A percentile compares a stretch with the other conserved stretches of the same genome.
phyloP scores from a whole-genome alignment of 768 basidiomycete genomes.

The Sutorius australiensis region DNA sequence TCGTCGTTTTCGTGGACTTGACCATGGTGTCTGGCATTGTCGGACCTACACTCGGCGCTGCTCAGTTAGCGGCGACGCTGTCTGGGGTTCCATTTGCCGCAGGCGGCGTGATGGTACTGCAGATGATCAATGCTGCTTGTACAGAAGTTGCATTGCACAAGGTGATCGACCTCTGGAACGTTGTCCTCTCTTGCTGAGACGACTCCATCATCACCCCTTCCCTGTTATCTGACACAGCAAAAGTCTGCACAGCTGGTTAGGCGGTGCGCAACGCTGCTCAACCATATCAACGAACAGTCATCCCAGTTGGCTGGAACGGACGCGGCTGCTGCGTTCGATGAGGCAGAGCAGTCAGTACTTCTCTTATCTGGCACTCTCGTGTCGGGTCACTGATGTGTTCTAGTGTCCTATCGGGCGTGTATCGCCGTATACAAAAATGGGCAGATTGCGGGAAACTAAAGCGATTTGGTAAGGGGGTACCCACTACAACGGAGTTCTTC shows the following conservation, averaged over 20 bases:
- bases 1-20: neutral
- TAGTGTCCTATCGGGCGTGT: conserved; percentile 43
- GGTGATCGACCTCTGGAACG: conserved; percentile 29
- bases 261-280: conserved; percentile 40
- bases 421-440: conserved; percentile 38
- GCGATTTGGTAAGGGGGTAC: conserved; percentile 35
- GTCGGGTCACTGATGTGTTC: neutral
- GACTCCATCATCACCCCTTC: neutral
- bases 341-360: conserved; percentile 40
- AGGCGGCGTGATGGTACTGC: conserved; percentile 39
- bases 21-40: conserved; percentile 19
- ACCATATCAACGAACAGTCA: conserved; percentile 39
- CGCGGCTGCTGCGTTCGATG: conserved; percentile 38
- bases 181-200: neutral
- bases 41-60: conserved; percentile 22
- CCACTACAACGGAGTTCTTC: neutral
- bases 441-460: conserved; percentile 36
- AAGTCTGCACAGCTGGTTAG: conserved; percentile 41
- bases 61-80: conserved; percentile 43
- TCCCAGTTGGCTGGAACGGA: conserved; percentile 39
- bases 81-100: conserved; percentile 46
- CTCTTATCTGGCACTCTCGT: neutral
- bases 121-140: conserved; percentile 45
- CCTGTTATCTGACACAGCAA: conserved; percentile 28
- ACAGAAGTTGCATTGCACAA: conserved; percentile 47